A percentile compares a stretch with the other conserved stretches of the same genome.
phyloP scores from a whole-genome alignment of 148 eudicot genomes.

The Rhododendron williamsianum region DNA sequence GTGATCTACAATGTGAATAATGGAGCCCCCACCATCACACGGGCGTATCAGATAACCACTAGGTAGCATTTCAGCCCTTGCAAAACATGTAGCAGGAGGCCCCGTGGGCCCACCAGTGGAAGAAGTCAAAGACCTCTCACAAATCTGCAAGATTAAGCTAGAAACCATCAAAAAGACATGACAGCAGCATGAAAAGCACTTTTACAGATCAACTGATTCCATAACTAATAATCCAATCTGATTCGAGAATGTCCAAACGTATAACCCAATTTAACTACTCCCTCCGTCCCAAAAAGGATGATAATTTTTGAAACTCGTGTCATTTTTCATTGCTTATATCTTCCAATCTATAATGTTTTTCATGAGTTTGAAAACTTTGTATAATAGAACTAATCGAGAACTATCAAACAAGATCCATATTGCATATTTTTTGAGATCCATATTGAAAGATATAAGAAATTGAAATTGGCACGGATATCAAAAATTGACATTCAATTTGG shows the following conservation, averaged over 20 bases:
- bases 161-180: conserved; percentile 8
- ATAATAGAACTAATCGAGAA: too few relatives aligned
- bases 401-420: too few relatives aligned
- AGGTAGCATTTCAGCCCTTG: conserved; percentile 58
- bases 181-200: conserved; percentile 3
- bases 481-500: too few relatives aligned
- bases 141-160: conserved; percentile 32
- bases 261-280: background rate
- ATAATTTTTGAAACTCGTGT: too few relatives aligned
- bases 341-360: too few relatives aligned
- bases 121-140: conserved; percentile 52
- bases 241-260: background rate
- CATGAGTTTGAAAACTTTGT: too few relatives aligned
- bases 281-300: too few relatives aligned
- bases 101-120: conserved; percentile 52
- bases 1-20: conserved; percentile 59
- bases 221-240: background rate
- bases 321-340: too few relatives aligned
- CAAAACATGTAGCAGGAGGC: conserved; percentile 42
- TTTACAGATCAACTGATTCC: background rate
- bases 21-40: conserved; percentile 65
- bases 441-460: too few relatives aligned
- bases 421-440: too few relatives aligned
- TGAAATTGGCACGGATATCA: too few relatives aligned
- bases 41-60: conserved; percentile 57